Conservation (phyloP, 1,284 basidiomycete genomes). For the Meripilus lineatus region DNA sequence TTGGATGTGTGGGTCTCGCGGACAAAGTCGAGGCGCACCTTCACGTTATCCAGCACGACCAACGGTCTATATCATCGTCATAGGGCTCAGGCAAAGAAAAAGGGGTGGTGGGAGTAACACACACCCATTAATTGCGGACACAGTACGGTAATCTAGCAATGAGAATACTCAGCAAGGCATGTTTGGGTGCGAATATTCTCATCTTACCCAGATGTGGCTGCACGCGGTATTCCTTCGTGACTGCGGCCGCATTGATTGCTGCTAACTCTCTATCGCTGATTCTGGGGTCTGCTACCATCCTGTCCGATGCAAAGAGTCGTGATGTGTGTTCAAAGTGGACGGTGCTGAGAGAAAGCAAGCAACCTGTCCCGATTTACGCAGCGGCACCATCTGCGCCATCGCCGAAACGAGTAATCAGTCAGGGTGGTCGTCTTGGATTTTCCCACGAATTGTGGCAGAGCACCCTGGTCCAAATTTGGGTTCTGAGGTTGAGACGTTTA, state of each 20-base stretch:
- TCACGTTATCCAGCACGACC: conserved; percentile 98
- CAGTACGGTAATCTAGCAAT: conserved; percentile 86
- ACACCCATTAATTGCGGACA: conserved; percentile 95
- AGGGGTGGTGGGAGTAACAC: conserved; percentile 20
- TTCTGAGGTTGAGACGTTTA: no score
- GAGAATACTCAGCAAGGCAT: conserved; percentile 12
- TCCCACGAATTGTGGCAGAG: no score
- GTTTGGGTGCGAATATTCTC: conserved; percentile 3
- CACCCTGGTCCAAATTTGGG: no score
- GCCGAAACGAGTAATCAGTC: no score
- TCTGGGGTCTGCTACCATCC: conserved; percentile 48
- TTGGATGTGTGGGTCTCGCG: background rate
- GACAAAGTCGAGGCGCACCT: conserved; percentile 46
- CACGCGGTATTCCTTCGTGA: conserved; percentile 78
- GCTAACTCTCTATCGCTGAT: conserved; percentile 74
- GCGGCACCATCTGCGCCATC: no score
- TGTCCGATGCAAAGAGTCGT: no score
- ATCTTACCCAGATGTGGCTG: conserved; percentile 84
- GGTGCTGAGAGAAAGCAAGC: no score
- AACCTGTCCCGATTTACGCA: no score
- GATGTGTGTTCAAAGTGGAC: no score
- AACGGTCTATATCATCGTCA: conserved; percentile 58
- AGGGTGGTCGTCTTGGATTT: no score
- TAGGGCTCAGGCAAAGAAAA: conserved; percentile 14
- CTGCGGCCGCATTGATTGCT: conserved; percentile 82